Conservation (phyloP, 1,139 yeast genomes). For the Sugiyamaella sp. region DNA sequence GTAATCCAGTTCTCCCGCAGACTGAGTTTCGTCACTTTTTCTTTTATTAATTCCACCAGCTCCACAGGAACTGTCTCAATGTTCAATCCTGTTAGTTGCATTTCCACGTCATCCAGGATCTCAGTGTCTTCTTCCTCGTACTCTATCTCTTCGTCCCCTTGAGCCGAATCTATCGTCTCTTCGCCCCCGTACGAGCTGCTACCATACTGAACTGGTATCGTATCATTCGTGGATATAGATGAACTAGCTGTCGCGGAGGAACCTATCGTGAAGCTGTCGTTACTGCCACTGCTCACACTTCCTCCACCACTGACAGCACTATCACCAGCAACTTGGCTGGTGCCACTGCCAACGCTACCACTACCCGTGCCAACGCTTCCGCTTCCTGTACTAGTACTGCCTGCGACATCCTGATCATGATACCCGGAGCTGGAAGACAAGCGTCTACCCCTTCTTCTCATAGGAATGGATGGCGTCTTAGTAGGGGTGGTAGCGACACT, state of each 20-base stretch:
- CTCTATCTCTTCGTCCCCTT: constrained; percentile 12
- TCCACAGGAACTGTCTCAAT: constrained; percentile 45
- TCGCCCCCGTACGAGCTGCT: background rate
- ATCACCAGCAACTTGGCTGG: background rate
- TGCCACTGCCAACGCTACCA: background rate
- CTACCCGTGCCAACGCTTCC: background rate
- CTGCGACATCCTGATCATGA: constrained; percentile 5
- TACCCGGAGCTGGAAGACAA: constrained; percentile 10
- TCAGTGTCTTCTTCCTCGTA: constrained; percentile 28
- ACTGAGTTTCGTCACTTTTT: constrained; percentile 55
- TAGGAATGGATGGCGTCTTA: constrained; percentile 6
- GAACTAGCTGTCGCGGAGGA: background rate
- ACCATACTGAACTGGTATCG: background rate
- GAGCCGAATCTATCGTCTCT: constrained; percentile 3
- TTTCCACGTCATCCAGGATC: constrained; percentile 29
- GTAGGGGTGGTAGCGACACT: constrained; percentile 1
- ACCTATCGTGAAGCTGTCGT: background rate
- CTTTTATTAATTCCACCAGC: constrained; percentile 46
- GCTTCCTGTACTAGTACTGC: background rate
- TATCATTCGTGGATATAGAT: background rate
- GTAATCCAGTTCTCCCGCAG: constrained; percentile 55
- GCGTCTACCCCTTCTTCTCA: constrained; percentile 4
- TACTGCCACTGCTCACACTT: background rate
- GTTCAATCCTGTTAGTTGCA: constrained; percentile 42
- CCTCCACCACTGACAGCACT: background rate